A percentile compares a stretch with the other conserved stretches of the same genome.
Conservation (phyloP, 2,329 filamentous ascomycete genomes). For the Nothophaeocryptopus gaeumannii region DNA sequence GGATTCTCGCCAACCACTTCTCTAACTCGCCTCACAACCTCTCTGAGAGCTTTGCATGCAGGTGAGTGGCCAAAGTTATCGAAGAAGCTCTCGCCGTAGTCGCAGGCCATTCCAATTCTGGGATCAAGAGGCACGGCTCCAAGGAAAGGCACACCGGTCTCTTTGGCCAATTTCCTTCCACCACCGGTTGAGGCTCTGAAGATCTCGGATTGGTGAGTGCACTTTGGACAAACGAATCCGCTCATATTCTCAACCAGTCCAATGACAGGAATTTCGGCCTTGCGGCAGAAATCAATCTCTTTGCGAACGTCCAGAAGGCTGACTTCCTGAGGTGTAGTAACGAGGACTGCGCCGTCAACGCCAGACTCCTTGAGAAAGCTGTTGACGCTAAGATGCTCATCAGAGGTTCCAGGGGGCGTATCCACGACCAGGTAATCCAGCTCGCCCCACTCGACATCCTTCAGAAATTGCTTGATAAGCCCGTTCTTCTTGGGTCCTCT, state of each 20-base stretch:
- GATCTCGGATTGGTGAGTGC: conserved; percentile 75
- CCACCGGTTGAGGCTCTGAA: conserved; percentile 91
- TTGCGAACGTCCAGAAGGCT: conserved; percentile 88
- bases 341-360: conserved; percentile 87
- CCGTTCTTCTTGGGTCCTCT: conserved; percentile 98
- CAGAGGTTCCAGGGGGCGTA: conserved; percentile 90
- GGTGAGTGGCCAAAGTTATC: conserved; percentile 92
- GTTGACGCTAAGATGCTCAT: conserved; percentile 94
- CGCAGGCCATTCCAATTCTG: conserved; percentile 91
- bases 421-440: conserved; percentile 91
- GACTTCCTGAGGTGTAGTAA: conserved; percentile 95
- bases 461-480: conserved; percentile 94
- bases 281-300: conserved; percentile 95
- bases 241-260: conserved; percentile 98
- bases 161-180: conserved; percentile 72
- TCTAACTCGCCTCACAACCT: conserved; percentile 69
- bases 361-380: conserved; percentile 85
- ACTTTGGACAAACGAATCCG: conserved; percentile 92
- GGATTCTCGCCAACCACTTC: conserved; percentile 34
- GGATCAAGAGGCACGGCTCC: conserved; percentile 90
- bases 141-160: conserved; percentile 84
- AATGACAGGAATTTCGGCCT: conserved; percentile 83
- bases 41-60: conserved; percentile 75
- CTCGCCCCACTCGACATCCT: conserved; percentile 97
- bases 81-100: conserved; percentile 96